Evolutionary conservation across 441 rosid species (phyloP).

Genomic region (Jatropha multifida): DNA sequence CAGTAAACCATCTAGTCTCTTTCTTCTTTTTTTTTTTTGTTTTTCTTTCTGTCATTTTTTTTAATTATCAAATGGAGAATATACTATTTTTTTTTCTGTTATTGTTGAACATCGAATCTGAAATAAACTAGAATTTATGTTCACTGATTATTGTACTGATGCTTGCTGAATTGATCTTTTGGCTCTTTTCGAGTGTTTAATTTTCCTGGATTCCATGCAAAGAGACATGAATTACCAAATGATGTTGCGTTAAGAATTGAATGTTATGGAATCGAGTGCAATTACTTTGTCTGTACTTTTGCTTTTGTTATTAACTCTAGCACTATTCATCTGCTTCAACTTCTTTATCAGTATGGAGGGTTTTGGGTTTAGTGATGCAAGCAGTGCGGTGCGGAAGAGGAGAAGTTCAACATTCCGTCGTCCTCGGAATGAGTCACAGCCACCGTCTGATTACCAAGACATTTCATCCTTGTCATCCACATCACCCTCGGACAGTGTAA

Average conservation of each 20-base stretch:
- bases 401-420: slow-evolving; percentile 68
- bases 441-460: slow-evolving; percentile 49
- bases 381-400: slow-evolving; percentile 67
- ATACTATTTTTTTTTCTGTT: neutral
- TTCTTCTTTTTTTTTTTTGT: neutral
- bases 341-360: slow-evolving; percentile 45
- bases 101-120: neutral
- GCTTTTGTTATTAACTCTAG: slow-evolving; percentile 15
- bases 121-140: neutral
- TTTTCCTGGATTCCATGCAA: neutral
- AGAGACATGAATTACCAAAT: neutral
- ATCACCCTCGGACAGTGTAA: slow-evolving; percentile 62
- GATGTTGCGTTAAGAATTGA: neutral
- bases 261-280: neutral
- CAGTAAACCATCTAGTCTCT: neutral
- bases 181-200: neutral
- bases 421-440: slow-evolving; percentile 63
- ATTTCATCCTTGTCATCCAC: slow-evolving; percentile 65
- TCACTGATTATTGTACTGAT: neutral
- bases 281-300: neutral
- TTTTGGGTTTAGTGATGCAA: slow-evolving; percentile 56
- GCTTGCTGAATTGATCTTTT: neutral
- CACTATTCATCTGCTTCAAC: slow-evolving; percentile 19
- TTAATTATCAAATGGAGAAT: neutral
- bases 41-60: neutral